Conservation (phyloP, 2,329 filamentous ascomycete genomes). For the Alternaria arbusti region DNA sequence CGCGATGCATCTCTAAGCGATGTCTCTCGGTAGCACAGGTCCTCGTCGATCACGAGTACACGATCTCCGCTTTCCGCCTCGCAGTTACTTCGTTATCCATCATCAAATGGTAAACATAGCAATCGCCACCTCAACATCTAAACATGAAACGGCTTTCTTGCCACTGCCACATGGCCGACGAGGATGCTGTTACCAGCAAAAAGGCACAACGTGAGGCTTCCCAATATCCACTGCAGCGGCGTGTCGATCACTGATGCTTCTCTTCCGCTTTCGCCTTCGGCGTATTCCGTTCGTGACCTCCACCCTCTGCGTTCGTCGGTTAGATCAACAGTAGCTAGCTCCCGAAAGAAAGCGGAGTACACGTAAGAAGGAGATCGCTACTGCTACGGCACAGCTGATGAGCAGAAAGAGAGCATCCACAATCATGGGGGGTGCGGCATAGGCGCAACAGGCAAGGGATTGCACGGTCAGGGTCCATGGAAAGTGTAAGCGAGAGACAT, state of each 20-base stretch:
- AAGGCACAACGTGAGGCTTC: background rate
- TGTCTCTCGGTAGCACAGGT: background rate
- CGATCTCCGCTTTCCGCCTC: background rate
- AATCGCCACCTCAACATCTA: slow-evolving; percentile 3
- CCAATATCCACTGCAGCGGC: slow-evolving; percentile 7
- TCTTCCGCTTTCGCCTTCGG: slow-evolving; percentile 8
- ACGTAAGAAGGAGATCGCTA: slow-evolving; percentile 5
- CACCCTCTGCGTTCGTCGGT: background rate
- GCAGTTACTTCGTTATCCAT: background rate
- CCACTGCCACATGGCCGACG: slow-evolving; percentile 14
- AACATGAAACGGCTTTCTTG: background rate
- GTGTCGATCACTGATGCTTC: slow-evolving; percentile 3
- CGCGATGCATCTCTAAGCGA: slow-evolving; percentile 4
- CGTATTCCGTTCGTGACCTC: background rate
- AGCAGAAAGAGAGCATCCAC: background rate
- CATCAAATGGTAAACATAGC: slow-evolving; percentile 3
- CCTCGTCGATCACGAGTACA: background rate
- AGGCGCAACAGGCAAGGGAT: background rate
- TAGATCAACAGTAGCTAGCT: background rate
- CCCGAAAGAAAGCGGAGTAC: slow-evolving; percentile 1
- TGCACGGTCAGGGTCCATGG: background rate
- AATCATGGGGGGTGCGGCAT: background rate
- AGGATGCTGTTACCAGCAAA: background rate
- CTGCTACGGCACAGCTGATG: background rate
- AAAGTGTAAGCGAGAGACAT: slow-evolving; percentile 4